Conservation (phyloP, 768 basidiomycete genomes). For the Coprinopsis cinerea region DNA sequence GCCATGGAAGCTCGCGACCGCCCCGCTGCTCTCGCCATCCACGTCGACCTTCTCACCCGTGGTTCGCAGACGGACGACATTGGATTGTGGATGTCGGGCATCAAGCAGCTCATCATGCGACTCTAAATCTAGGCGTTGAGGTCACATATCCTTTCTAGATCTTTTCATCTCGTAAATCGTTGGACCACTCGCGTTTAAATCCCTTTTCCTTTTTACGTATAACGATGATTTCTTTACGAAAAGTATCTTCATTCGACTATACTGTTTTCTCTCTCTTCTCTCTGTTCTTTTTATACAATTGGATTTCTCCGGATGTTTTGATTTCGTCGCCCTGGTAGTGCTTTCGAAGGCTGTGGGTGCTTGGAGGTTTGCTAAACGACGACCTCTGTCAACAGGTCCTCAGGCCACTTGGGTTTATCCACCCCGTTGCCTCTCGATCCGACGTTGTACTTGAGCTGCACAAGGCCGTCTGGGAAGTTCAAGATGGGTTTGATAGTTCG, state of each 20-base stretch:
- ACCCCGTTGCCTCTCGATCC: constrained; percentile 19
- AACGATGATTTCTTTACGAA: not conserved
- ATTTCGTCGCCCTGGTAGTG: too few species aligned
- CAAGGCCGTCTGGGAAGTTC: constrained; percentile 14
- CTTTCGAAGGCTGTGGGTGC: too few species aligned
- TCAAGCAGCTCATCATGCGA: constrained; percentile 82
- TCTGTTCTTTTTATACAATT: too few species aligned
- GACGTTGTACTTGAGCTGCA: constrained; percentile 16
- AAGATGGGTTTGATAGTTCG: constrained; percentile 18
- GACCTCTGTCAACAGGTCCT: constrained; percentile 17
- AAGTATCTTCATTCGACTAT: not conserved
- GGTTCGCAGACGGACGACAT: constrained; percentile 82
- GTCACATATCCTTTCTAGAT: too few species aligned
- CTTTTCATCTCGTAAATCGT: not conserved
- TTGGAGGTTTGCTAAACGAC: too few species aligned
- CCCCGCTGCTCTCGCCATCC: constrained; percentile 71
- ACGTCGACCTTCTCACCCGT: constrained; percentile 78
- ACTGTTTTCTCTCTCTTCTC: too few species aligned
- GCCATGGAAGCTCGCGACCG: constrained; percentile 81
- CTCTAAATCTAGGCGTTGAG: too few species aligned
- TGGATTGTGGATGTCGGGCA: constrained; percentile 79
- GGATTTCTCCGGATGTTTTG: not conserved
- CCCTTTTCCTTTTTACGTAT: not conserved
- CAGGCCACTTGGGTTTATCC: constrained; percentile 19
- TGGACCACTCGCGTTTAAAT: not conserved